Evolutionary conservation across 108 stramenopile species (phyloP), one percentile per base, ranked within the genome.

Genomic region (Cyclotella choctawhatcheeana): DNA sequence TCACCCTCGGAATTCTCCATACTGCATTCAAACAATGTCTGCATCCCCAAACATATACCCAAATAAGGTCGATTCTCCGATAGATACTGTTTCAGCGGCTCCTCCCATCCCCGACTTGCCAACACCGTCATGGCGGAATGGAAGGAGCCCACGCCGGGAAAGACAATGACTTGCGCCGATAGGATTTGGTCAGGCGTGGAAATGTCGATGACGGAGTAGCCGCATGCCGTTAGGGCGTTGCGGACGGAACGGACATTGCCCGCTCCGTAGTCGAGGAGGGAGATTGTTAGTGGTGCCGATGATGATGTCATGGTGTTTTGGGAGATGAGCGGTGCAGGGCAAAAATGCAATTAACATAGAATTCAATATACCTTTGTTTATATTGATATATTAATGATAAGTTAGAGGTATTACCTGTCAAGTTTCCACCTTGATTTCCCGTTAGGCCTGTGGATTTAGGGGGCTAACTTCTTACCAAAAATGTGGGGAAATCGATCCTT

Each of bases 31-130:
- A 99, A 99, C 3, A 99, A 76, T 0, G 96, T 95, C 70, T 99
- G 98, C 97, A 99, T 97, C 3, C 99, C 99, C n/a, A 99, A 77
- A 80, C 99, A 99, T 33, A 99, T 98, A 16, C 99, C 99, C 44
- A 99, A 74, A 83, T 96, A 99, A 0, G 97, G 97, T 16, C 94
- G 83, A 70, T 96, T 84, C 21, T 73, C 53, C 25, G 65, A 66
- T 26, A 98, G 62, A 64, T 97, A 98, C 27, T 86, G 81, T 21
- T 85, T 71, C 7, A 99, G 85, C 8, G 99, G 88, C 25, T 73
- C 88, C 24, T 90, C 88, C 40, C 85, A 97, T 27, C 95, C 96
- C 65, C 86, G 83, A 14, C 76, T 71, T 24, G 87, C 56, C 21
- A 94, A 73, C 0, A 87, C 84, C 25, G 55, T 58, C 93, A 96